Conservation (phyloP, 1,284 basidiomycete genomes). For the Pyrrhoderma lamaoense region DNA sequence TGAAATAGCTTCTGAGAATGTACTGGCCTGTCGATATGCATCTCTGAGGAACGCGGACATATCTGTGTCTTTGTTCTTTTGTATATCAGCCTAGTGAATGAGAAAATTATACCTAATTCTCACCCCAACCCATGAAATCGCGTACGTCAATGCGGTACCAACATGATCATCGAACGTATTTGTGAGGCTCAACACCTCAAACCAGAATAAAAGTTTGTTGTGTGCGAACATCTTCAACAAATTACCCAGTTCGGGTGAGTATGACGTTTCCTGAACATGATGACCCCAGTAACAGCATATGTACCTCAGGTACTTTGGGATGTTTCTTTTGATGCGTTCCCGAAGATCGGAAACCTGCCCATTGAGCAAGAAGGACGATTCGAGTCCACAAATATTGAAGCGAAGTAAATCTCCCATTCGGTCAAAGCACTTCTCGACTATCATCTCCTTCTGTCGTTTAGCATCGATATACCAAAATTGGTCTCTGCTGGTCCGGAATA, state of each 20-base stretch:
- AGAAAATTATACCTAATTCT: neutral
- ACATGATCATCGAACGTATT: neutral
- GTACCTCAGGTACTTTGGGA: neutral
- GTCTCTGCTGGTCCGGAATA: neutral
- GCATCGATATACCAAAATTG: neutral
- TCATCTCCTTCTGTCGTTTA: neutral
- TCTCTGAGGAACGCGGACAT: neutral
- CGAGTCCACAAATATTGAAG: slow-evolving; percentile 11
- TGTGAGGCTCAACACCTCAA: slow-evolving; percentile 25
- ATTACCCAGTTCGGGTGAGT: neutral
- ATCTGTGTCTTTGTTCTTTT: neutral
- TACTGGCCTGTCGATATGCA: neutral
- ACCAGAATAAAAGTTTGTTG: slow-evolving; percentile 23
- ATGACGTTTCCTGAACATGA: neutral
- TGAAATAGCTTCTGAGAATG: neutral
- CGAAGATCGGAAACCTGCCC: neutral
- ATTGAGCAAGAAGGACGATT: slow-evolving; percentile 3
- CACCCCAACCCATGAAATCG: neutral
- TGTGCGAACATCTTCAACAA: slow-evolving; percentile 17
- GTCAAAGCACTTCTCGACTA: neutral
- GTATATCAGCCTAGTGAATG: neutral
- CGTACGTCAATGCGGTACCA: neutral
- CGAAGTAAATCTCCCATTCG: neutral
- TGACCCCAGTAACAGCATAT: slow-evolving; percentile 1
- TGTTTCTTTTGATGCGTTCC: neutral